Conservation (phyloP, 2,329 filamentous ascomycete species). For the Sordariomycetes sp. region DNA sequence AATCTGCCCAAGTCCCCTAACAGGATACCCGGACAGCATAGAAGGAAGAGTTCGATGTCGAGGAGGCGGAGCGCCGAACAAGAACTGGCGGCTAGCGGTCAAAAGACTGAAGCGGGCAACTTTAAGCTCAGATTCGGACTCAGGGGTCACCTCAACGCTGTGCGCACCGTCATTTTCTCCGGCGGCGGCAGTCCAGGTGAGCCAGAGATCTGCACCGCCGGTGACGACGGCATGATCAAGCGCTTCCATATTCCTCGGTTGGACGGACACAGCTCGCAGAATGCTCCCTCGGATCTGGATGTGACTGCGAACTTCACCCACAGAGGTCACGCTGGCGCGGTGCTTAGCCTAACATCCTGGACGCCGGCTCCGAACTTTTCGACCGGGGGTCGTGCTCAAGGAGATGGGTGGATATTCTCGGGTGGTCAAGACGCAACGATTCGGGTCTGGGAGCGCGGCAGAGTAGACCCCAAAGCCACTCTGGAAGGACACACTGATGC, state of each 20-base stretch:
- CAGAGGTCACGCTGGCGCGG: slow-evolving; percentile 82
- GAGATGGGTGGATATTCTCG: slow-evolving; percentile 97
- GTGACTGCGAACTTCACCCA: slow-evolving; percentile 93
- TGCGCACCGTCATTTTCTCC: slow-evolving; percentile 92
- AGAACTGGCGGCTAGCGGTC: slow-evolving; percentile 41
- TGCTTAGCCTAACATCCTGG: slow-evolving; percentile 80
- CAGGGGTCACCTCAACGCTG: slow-evolving; percentile 85
- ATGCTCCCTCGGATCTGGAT: slow-evolving; percentile 69
- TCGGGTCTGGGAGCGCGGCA: slow-evolving; percentile 88
- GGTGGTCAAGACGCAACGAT: slow-evolving; percentile 91
- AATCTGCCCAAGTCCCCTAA: slow-evolving; percentile 74
- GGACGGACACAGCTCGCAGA: slow-evolving; percentile 40
- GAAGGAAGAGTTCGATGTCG: slow-evolving; percentile 73
- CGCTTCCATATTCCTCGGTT: slow-evolving; percentile 91
- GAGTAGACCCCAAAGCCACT: slow-evolving; percentile 91
- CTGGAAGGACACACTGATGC: slow-evolving; percentile 92
- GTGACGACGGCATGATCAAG: slow-evolving; percentile 93
- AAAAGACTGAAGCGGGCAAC: slow-evolving; percentile 61
- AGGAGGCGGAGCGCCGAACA: slow-evolving; percentile 60
- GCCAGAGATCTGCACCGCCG: slow-evolving; percentile 91
- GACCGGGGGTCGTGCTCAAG: slow-evolving; percentile 76
- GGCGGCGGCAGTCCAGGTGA: slow-evolving; percentile 92
- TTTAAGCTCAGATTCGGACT: slow-evolving; percentile 93
- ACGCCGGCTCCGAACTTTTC: slow-evolving; percentile 82
- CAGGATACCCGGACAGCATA: slow-evolving; percentile 57